Base-by-base conservation (phyloP, 2,329 filamentous ascomycete genomes). In the Trichoderma gracile region DNA sequence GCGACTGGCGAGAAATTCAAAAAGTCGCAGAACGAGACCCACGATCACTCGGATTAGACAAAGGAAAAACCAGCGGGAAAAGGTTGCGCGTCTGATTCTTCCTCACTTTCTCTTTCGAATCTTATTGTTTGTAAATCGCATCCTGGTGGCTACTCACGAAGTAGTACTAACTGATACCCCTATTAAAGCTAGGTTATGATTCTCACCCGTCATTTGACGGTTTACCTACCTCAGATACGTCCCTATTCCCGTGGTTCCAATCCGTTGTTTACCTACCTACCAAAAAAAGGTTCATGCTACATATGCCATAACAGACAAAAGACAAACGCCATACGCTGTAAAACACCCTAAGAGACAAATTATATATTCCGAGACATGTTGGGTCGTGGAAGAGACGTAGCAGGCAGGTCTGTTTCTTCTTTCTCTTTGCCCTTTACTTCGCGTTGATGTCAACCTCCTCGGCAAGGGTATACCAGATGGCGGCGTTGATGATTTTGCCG, bases 1-100 rank as follows among this genome's bases (percentile, higher is more conserved):
- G 84, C 89, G 0, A 86, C 87, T 17, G 91, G 91, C 1, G 90
- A 95, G 76, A 86, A 84, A 67, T 96, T 91, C 72, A 86, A 83
- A 71, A 93, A 89, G 78, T 87, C 85, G 17, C 87, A 83, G 68
- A 81, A 84, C 65, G 81, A 82, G 50, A 79, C 82, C 49, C 79
- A 79, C n/a, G 80, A 70, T 3, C 71, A 77, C 56, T 77, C 74
- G 33, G 74, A 77, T 33, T 75, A 19, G 64, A 33, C 2, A 14
- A 14, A n/a, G 17, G n/a, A 15, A 64, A 10, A n/a, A 15, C 5
- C n/a, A 23, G n/a, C 30, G 40, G 21, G 30, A 54, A 46, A 49
- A 40, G 17, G n/a, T 42, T 23, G 21, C 40, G 40, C 54, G 25
- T 40, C 25, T 33, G 19, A 1, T 47, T 38, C 21, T 27, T 57